Evolutionary conservation across 805 yeast genomes (phyloP), one percentile per base, ranked within the genome.

Genomic region (Kluyveromyces nonfermentans): DNA sequence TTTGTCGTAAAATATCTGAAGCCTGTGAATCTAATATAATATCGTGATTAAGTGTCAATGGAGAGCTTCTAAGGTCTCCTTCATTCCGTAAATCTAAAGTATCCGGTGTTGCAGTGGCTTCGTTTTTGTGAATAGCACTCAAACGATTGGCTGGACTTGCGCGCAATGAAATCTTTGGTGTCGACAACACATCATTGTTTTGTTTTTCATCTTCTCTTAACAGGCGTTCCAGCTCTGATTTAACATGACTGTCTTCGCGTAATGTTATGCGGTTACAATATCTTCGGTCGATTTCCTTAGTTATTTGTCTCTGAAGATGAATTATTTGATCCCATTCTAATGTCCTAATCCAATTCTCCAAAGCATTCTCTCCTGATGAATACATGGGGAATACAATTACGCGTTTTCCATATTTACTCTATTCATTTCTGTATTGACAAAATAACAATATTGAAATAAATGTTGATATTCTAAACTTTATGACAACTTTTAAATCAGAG

Each of bases 11-110:
- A 12, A 38, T 38, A 28, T 38, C 41, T 5, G 41, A 38, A 5
- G 41, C 34, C 15, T 38, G 41, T 12, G 41, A 38, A 31, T 38
- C 41, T 7, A 38, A 14, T 14, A 38, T 38, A 12, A 38, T 30
- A 12, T 38, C 41, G 41, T 39, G 18, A 31, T 19, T 22, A 5
- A 33, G 40, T 41, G 34, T 43, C 34, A 46, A n/a, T 7, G 49
- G 49, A 7, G 49, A 46, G 33, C 49, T 46, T 22, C 25, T n/a
- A 9, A 30, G 33, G n/a, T 38, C 41, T 36, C 14, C 28, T 3
- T 20, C 19, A 14, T 20, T 22, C 10, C 31, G 25, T 15, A 46
- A 41, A 34, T 40, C 46, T 15, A 40, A n/a, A 16, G 45, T 43
- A 15, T 46, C 45, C 4, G 45, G 43, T 3, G 41, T 33, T 30